These are phyloP conservation scores for Salinomyces thailandicus DNA, from an alignment of 2,329 filamentous ascomycete species.

Conservation along the genomic window DNA sequence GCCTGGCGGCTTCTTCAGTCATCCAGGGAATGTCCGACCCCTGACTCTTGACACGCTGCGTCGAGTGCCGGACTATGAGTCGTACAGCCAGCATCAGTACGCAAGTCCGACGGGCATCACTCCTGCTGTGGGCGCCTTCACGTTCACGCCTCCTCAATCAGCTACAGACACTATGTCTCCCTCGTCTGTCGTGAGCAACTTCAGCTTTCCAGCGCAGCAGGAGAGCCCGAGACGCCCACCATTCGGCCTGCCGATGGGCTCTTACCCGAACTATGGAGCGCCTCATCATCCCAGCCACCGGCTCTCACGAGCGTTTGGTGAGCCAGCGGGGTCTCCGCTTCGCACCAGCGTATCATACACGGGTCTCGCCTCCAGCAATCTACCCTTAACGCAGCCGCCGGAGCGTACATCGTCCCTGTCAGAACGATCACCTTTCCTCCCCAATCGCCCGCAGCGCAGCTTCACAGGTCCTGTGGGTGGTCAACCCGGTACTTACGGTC, in stretches of 20 bases:
- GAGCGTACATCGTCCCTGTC: slow-evolving; percentile 19
- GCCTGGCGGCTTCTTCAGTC: slow-evolving; percentile 33
- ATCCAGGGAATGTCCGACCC: slow-evolving; percentile 54
- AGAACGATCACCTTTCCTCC: slow-evolving; percentile 13
- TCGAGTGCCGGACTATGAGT: slow-evolving; percentile 52
- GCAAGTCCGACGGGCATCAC: slow-evolving; percentile 49
- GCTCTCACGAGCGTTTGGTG: slow-evolving; percentile 30
- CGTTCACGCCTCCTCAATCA: slow-evolving; percentile 48
- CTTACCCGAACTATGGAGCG: slow-evolving; percentile 8
- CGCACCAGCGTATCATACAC: slow-evolving; percentile 38
- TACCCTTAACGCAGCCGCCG: slow-evolving; percentile 7
- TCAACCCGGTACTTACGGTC: slow-evolving; percentile 18
- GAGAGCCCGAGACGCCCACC: slow-evolving; percentile 16
- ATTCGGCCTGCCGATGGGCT: slow-evolving; percentile 10
- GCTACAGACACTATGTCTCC: slow-evolving; percentile 39
- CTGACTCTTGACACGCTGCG: slow-evolving; percentile 59
- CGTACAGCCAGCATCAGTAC: slow-evolving; percentile 53
- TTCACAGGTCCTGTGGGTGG: slow-evolving; percentile 11
- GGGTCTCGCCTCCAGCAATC: slow-evolving; percentile 8
- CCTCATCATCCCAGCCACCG: slow-evolving; percentile 34
- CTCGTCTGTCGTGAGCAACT: slow-evolving; percentile 32
- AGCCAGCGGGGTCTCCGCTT: slow-evolving; percentile 35
- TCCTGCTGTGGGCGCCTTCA: slow-evolving; percentile 56
- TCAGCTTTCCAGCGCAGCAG: slow-evolving; percentile 24
- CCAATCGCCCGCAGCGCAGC: slow-evolving; percentile 15